Percentiles rank a stretch among this genome's conserved stretches.
phyloP scores from a whole-genome alignment of 2,329 filamentous ascomycete genomes.

The Fusarium verticillioides region DNA sequence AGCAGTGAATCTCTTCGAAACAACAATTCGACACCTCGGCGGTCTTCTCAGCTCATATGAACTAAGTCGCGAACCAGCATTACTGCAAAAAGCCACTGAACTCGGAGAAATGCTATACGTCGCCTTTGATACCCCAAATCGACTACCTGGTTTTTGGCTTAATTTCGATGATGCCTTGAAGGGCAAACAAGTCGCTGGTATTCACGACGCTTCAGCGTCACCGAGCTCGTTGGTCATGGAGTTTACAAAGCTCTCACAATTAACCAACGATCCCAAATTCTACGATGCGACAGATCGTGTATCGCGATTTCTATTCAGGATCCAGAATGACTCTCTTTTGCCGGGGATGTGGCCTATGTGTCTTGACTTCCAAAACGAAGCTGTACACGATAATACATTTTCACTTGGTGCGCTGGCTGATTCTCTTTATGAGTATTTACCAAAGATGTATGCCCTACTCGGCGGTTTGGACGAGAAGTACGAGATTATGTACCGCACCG shows the following conservation, averaged over 20 bases:
- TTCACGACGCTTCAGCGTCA: slow-evolving; percentile 60
- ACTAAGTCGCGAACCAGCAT: slow-evolving; percentile 57
- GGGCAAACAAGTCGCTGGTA: slow-evolving; percentile 60
- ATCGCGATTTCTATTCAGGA: slow-evolving; percentile 73
- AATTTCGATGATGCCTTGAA: slow-evolving; percentile 57
- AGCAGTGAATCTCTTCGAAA: slow-evolving; percentile 65
- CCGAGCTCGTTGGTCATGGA: slow-evolving; percentile 77
- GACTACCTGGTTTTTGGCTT: slow-evolving; percentile 60
- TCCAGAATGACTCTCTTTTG: slow-evolving; percentile 75
- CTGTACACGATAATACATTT: slow-evolving; percentile 58
- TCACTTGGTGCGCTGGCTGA: slow-evolving; percentile 66
- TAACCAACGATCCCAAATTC: slow-evolving; percentile 78
- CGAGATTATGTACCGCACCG: slow-evolving; percentile 70
- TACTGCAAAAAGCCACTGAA: slow-evolving; percentile 32
- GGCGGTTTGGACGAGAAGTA: slow-evolving; percentile 72
- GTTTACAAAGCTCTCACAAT: slow-evolving; percentile 78
- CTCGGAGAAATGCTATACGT: slow-evolving; percentile 63
- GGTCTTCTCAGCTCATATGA: slow-evolving; percentile 64
- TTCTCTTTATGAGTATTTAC: slow-evolving; percentile 70
- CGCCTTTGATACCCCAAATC: slow-evolving; percentile 66
- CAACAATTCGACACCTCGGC: slow-evolving; percentile 65
- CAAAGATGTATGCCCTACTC: slow-evolving; percentile 72
- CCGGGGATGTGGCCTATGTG: slow-evolving; percentile 81
- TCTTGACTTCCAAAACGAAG: slow-evolving; percentile 68
- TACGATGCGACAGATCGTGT: slow-evolving; percentile 82